Conservation (phyloP, 495 filamentous ascomycete genomes). For the Penicillium diatomitis region DNA sequence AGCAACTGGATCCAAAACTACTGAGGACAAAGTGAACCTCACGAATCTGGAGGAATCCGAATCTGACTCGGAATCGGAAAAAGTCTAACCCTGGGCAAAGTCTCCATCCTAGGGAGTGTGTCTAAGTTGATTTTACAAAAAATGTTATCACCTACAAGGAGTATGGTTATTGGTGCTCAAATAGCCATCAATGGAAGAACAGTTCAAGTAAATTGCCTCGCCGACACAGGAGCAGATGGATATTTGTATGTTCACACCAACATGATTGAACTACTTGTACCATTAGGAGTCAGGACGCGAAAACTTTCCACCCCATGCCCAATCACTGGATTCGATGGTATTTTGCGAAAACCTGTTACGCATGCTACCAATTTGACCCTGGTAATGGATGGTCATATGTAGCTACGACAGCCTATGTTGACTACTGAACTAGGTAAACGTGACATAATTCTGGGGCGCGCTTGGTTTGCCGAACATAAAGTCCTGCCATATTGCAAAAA, state of each 20-base stretch:
- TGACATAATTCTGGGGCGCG: background rate
- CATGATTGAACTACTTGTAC: background rate
- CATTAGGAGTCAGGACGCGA: background rate
- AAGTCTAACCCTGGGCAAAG: background rate
- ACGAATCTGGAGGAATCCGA: background rate
- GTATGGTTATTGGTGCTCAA: background rate
- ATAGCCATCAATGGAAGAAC: background rate
- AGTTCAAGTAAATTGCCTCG: background rate
- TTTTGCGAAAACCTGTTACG: background rate
- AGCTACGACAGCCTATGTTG: background rate
- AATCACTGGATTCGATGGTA: background rate
- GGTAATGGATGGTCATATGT: background rate
- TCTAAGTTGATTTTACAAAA: background rate
- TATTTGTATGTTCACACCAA: background rate
- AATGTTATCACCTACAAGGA: background rate
- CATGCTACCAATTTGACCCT: background rate
- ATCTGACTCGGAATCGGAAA: background rate
- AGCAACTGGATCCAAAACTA: background rate
- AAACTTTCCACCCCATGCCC: background rate
- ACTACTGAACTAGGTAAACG: background rate
- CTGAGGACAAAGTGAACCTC: background rate
- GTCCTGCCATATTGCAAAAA: background rate
- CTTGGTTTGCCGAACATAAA: background rate
- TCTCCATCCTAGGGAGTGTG: background rate
- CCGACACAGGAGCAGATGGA: background rate